Percentiles rank a stretch among this genome's conserved stretches.
Conservation (phyloP, 2,329 filamentous ascomycete genomes). For the Colletotrichum sp. region DNA sequence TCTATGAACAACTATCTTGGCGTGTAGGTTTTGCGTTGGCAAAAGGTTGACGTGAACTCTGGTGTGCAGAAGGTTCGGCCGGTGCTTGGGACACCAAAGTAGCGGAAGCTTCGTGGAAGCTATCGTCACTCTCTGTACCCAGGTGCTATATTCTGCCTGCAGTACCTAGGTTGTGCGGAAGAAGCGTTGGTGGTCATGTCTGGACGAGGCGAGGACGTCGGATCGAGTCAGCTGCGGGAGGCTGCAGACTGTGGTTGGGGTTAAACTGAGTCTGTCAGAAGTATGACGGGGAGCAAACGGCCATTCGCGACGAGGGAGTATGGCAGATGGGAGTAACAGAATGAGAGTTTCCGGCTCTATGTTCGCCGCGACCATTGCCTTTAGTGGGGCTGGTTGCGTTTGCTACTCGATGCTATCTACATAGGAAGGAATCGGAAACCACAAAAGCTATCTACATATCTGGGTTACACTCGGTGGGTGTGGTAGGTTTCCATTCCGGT, state of each 20-base stretch:
- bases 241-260: background rate
- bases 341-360: background rate
- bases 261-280: background rate
- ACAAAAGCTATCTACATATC: background rate
- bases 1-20: background rate
- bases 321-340: background rate
- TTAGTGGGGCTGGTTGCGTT: background rate
- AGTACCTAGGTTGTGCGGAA: background rate
- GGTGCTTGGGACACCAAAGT: background rate
- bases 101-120: background rate
- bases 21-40: background rate
- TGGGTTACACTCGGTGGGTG: background rate
- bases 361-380: background rate
- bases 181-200: background rate
- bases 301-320: background rate
- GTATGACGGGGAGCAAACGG: background rate
- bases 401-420: background rate
- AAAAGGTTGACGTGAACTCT: background rate
- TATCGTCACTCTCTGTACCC: background rate
- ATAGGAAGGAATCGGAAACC: too few relatives aligned
- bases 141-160: background rate
- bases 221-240: background rate
- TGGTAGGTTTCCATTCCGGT: background rate
- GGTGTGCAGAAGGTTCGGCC: background rate
- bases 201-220: background rate